A percentile compares a stretch with the other conserved stretches of the same genome.
Conservation (phyloP, 768 basidiomycete species). For the Psilocybe cyanescens region DNA sequence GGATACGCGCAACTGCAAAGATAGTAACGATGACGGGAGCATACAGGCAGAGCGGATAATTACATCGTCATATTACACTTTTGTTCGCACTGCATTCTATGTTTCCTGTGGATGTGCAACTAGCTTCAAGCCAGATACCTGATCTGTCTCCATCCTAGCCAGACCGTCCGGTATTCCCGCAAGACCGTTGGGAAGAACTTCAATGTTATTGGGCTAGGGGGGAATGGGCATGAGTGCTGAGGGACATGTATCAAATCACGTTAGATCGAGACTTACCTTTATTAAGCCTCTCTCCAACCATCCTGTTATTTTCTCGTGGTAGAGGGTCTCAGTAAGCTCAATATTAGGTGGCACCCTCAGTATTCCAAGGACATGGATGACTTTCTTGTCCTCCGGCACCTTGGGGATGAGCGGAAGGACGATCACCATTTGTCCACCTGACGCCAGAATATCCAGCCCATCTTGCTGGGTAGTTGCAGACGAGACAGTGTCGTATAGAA, state of each 20-base stretch:
- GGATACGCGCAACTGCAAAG: no score
- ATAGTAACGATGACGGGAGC: no score
- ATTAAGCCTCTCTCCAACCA: conserved; percentile 23
- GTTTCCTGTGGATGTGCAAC: conserved; percentile 48
- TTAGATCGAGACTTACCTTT: conserved; percentile 14
- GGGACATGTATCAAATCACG: neutral
- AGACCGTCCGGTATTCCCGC: conserved; percentile 44
- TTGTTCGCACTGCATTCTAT: no score
- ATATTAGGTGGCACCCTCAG: neutral
- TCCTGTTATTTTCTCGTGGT: conserved; percentile 16
- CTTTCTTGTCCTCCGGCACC: neutral
- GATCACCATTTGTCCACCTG: neutral
- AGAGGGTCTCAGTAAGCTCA: conserved; percentile 7
- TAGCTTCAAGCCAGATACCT: conserved; percentile 49
- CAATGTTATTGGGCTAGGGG: conserved; percentile 45
- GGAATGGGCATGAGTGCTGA: neutral
- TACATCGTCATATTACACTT: no score
- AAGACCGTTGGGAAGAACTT: conserved; percentile 47
- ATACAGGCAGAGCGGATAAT: no score
- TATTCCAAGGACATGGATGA: neutral
- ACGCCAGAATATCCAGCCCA: conserved; percentile 26
- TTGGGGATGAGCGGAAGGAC: neutral
- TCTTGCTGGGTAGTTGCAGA: conserved; percentile 23
- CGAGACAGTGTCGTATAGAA: conserved; percentile 33
- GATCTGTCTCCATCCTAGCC: conserved; percentile 39